phyloP scores from a whole-genome alignment of 352 stramenopile species.

The Pythium dissimile region DNA sequence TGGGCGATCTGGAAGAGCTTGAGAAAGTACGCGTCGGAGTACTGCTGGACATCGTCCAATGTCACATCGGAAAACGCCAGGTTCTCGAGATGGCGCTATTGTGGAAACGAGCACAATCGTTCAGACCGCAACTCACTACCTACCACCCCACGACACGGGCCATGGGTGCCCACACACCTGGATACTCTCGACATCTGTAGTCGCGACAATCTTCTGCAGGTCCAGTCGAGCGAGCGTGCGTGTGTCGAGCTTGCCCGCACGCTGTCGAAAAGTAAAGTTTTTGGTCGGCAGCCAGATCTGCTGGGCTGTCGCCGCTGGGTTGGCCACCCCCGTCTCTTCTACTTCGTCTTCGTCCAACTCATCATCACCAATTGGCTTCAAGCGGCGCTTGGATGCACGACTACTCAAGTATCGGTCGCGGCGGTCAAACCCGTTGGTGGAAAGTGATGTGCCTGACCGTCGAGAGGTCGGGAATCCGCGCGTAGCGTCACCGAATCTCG shows the following conservation, averaged over 20 bases:
- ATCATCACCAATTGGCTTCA: conserved; percentile 20
- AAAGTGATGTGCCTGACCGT: neutral
- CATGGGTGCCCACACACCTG: conserved; percentile 25
- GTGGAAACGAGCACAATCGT: neutral
- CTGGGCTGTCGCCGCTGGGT: conserved; percentile 14
- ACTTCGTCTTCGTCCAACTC: neutral
- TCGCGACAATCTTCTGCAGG: conserved; percentile 65
- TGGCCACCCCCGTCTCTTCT: conserved; percentile 4
- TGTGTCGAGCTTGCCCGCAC: conserved; percentile 71
- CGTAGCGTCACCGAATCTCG: neutral
- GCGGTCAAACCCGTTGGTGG: conserved; percentile 14
- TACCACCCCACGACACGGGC: neutral
- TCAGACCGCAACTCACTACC: neutral
- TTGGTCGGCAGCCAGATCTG: conserved; percentile 70
- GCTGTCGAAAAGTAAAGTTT: conserved; percentile 74
- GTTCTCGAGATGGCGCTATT: conserved; percentile 66
- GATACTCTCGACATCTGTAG: conserved; percentile 72
- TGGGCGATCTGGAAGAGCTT: conserved; percentile 86
- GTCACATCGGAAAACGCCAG: conserved; percentile 79
- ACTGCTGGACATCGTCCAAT: conserved; percentile 78
- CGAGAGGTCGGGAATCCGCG: conserved; percentile 1
- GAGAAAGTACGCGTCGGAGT: conserved; percentile 82
- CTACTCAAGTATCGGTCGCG: conserved; percentile 22
- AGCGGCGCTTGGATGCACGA: conserved; percentile 21
- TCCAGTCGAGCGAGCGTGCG: conserved; percentile 66